Base-by-base conservation (phyloP, 345 rosid genomes). In the Gossypium stocksii region DNA sequence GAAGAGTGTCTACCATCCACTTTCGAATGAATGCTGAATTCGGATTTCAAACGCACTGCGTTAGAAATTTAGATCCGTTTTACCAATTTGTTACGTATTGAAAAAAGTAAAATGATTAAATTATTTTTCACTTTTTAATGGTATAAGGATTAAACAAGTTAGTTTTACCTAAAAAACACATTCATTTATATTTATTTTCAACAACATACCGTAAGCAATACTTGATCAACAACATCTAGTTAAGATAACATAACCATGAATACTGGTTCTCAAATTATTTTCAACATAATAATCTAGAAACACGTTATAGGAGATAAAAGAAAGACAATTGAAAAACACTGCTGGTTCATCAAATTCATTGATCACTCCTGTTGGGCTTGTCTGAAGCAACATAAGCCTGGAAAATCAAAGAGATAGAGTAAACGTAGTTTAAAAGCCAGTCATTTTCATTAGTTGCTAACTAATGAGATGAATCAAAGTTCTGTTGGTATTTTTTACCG, bases 351-450 rank as follows among this genome's bases (percentile, higher is more conserved):
- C 3, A 27, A 19, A 1, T 62, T 73, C 59, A 73, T 19, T 11
- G 7, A 8, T 73, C 91, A 65, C 88, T 90, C 81, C 95, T 83
- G n/a, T 45, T 80, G 41, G 92, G 95, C 73, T 88, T 90, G 82
- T 84, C 88, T 1, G 95, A 88, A 74, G 77, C 73, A 27, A 52
- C 34, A 58, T 68, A 56, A 13, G 27, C 85, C 92, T 86, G 85
- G 60, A 69, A 71, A 76, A 19, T 2, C 59, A 62, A 52, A 62
- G 71, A 66, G 69, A 66, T 34, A 3, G 19, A 57, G 10, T 3
- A 41, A 14, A 69, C 3, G 53, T 53, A 58, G 34, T 73, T 73
- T 16, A 60, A 22, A 59, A 38, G 44, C 19, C 67, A 46, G 48
- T 7, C 38, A 23, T 56, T 46, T 5, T 54, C 1, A 20, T 51